Conservation (phyloP, 208 protist species). For the Balamuthia mandrillaris region DNA sequence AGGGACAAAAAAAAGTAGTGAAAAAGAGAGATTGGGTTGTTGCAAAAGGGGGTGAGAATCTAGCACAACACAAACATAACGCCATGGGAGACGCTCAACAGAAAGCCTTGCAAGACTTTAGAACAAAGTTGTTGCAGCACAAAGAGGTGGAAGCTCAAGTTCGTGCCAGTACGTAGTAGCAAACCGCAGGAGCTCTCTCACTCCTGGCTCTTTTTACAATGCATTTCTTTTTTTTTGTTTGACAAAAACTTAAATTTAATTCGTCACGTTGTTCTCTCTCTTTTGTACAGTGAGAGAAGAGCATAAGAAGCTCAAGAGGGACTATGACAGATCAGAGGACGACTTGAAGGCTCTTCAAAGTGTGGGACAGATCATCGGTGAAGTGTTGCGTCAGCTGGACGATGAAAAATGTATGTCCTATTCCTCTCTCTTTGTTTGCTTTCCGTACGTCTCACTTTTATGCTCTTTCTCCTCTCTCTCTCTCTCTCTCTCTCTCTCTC, state of each 20-base stretch:
- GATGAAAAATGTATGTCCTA: slow-evolving; percentile 77
- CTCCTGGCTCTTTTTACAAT: no score
- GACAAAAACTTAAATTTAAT: not conserved
- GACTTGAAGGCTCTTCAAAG: slow-evolving; percentile 96
- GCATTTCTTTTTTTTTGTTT: not conserved
- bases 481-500: no score
- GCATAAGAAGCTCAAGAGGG: slow-evolving; percentile 75
- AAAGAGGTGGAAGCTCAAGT: slow-evolving; percentile 62
- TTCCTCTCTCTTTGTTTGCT: no score
- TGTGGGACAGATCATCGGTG: slow-evolving; percentile 97
- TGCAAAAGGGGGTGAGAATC: no score
- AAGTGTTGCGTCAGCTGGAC: slow-evolving; percentile 93
- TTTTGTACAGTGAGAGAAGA: slow-evolving; percentile 59
- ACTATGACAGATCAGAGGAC: slow-evolving; percentile 93
- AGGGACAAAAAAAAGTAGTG: no score
- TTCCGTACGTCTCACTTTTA: not conserved
- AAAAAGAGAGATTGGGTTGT: no score
- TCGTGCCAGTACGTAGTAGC: slow-evolving; percentile 46
- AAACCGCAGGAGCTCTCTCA: not conserved
- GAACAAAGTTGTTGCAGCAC: slow-evolving; percentile 72
- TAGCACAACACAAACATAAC: no score
- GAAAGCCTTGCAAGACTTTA: slow-evolving; percentile 58
- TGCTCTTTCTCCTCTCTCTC: not conserved
- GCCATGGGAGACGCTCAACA: slow-evolving; percentile 37
- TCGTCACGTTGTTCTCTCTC: not conserved